phyloP scores from a whole-genome alignment of 768 basidiomycete species.

The Tricholoma hemisulphureum region DNA sequence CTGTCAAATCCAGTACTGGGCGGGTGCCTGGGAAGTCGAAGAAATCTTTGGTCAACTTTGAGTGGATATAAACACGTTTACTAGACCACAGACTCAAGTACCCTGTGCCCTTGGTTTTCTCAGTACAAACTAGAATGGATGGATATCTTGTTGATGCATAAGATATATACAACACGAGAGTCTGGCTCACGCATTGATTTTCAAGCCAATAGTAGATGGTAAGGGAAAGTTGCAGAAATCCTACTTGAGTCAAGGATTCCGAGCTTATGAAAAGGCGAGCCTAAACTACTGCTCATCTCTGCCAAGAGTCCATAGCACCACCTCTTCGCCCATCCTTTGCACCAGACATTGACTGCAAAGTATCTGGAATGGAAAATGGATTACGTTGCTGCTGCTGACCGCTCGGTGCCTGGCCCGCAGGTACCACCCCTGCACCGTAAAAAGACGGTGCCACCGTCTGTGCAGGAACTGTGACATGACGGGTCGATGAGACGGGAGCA shows the following conservation, averaged over 20 bases:
- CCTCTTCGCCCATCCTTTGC: constrained; percentile 59
- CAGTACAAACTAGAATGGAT: constrained; percentile 4
- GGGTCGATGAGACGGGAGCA: constrained; percentile 33
- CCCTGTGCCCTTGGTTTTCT: neutral
- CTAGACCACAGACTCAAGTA: neutral
- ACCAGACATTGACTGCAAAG: constrained; percentile 37
- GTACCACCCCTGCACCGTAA: constrained; percentile 62
- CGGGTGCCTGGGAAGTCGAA: constrained; percentile 95
- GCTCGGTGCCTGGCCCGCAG: constrained; percentile 41
- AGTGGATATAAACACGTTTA: constrained; percentile 3
- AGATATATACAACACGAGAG: constrained; percentile 17
- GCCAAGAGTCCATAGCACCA: constrained; percentile 69
- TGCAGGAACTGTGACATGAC: constrained; percentile 49
- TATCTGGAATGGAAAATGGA: constrained; percentile 39
- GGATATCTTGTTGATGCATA: constrained; percentile 12
- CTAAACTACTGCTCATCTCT: constrained; percentile 41
- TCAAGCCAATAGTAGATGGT: constrained; percentile 5
- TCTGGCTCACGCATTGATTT: constrained; percentile 20
- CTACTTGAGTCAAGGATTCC: constrained; percentile 7
- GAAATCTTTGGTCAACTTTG: constrained; percentile 61
- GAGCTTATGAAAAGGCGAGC: neutral
- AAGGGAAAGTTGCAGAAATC: constrained; percentile 1
- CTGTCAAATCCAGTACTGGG: constrained; percentile 80
- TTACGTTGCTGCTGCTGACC: constrained; percentile 39
- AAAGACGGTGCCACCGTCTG: constrained; percentile 63